A percentile compares a stretch with the other conserved stretches of the same genome.
phyloP scores from a whole-genome alignment of 2,329 filamentous ascomycete species.

The Tolypocladium guangdongense region DNA sequence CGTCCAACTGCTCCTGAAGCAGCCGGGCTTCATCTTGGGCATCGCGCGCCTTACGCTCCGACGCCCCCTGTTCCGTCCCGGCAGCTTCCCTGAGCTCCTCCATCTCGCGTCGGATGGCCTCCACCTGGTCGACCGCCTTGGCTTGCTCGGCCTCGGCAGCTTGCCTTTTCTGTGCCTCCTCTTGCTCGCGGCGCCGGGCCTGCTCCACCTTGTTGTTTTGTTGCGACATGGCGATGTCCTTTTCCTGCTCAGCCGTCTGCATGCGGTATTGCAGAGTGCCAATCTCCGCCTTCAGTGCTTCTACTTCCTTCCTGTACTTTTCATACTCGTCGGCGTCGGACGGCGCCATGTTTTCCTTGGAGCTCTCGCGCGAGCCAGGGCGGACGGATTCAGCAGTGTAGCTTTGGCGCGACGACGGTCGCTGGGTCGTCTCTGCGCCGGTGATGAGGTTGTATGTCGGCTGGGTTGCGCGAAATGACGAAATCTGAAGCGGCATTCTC shows the following conservation, averaged over 20 bases:
- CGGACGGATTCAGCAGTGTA: conserved; percentile 28
- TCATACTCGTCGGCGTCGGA: conserved; percentile 49
- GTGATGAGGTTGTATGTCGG: conserved; percentile 50
- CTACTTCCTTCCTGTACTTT: conserved; percentile 45
- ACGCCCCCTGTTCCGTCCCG: conserved; percentile 47
- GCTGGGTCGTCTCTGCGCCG: conserved; percentile 32
- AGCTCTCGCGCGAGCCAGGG: conserved; percentile 44
- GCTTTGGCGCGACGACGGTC: conserved; percentile 31
- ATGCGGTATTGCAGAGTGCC: conserved; percentile 82
- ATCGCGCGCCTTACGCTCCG: conserved; percentile 60
- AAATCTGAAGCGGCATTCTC: conserved; percentile 19
- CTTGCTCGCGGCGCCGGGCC: conserved; percentile 67
- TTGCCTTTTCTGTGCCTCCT: conserved; percentile 63
- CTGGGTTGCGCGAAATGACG: conserved; percentile 39
- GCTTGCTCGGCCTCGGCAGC: conserved; percentile 44
- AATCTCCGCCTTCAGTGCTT: conserved; percentile 81
- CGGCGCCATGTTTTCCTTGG: conserved; percentile 48
- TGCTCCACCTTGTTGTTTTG: conserved; percentile 80
- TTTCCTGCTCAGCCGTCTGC: conserved; percentile 78
- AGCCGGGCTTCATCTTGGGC: conserved; percentile 61
- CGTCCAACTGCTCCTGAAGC: conserved; percentile 72
- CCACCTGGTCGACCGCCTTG: conserved; percentile 37
- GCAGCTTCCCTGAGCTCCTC: conserved; percentile 37
- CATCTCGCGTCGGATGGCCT: conserved; percentile 39
- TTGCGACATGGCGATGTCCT: conserved; percentile 65